Conservation (phyloP, 2,329 filamentous ascomycete genomes). For the Hypocrella siamensis region DNA sequence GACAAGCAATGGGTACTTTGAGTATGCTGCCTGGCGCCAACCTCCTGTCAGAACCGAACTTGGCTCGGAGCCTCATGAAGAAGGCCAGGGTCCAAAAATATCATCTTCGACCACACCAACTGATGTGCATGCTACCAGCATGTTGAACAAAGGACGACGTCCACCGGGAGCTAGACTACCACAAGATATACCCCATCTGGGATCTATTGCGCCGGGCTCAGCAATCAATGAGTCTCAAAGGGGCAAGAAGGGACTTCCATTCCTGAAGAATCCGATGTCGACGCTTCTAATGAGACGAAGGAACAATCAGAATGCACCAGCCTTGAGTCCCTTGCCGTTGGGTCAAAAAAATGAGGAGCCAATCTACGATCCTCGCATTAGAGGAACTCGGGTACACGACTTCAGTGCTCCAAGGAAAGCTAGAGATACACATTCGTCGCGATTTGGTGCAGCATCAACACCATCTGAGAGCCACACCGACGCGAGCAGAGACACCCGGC, state of each 20-base stretch:
- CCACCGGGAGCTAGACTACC: constrained; percentile 23
- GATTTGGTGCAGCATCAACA: too few relatives aligned
- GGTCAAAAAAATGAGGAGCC: constrained; percentile 25
- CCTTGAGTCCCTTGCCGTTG: constrained; percentile 24
- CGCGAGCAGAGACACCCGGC: too few relatives aligned
- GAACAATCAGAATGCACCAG: constrained; percentile 31
- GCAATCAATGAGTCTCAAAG: constrained; percentile 24
- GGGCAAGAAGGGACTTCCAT: constrained; percentile 37
- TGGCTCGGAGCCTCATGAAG: constrained; percentile 18
- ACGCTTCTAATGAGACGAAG: constrained; percentile 41
- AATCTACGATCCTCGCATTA: constrained; percentile 46
- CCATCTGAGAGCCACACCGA: too few relatives aligned
- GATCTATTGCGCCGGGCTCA: constrained; percentile 9
- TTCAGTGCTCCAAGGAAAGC: constrained; percentile 42
- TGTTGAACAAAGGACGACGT: constrained; percentile 21
- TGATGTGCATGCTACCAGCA: constrained; percentile 24
- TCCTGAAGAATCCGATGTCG: constrained; percentile 44
- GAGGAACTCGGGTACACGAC: constrained; percentile 48
- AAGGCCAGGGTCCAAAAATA: constrained; percentile 14
- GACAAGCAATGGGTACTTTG: neutral
- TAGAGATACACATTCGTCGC: neutral
- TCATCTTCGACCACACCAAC: constrained; percentile 34
- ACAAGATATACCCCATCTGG: constrained; percentile 18
- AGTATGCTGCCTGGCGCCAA: constrained; percentile 3
- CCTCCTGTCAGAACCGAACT: constrained; percentile 1